Evolutionary conservation across 495 filamentous ascomycete species (phyloP).

Genomic region (Neurospora sp.): DNA sequence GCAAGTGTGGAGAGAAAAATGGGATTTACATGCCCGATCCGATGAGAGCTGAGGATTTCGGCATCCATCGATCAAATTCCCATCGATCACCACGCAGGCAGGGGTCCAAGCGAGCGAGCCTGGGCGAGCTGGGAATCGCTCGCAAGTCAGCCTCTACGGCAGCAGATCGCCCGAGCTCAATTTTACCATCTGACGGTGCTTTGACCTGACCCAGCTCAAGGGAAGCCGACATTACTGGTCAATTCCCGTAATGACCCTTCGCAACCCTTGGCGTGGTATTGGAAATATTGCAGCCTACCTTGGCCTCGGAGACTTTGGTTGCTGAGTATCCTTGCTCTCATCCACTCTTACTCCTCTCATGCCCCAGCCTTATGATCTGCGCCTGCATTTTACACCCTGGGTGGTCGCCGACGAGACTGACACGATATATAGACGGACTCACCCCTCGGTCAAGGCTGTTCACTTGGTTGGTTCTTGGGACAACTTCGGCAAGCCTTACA

Average conservation of each 20-base stretch:
- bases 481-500: slow-evolving; percentile 69
- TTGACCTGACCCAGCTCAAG: background rate
- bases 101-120: background rate
- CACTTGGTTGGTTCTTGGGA: slow-evolving; percentile 88
- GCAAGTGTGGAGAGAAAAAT: background rate
- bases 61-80: background rate
- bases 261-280: background rate
- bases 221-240: background rate
- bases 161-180: background rate
- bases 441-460: slow-evolving; percentile 57
- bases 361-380: background rate
- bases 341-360: background rate
- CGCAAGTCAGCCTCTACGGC: background rate
- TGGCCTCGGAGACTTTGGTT: background rate
- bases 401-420: background rate
- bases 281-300: background rate
- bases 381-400: background rate
- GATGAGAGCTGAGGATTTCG: background rate
- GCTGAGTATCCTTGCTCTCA: background rate
- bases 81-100: background rate
- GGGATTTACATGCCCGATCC: background rate
- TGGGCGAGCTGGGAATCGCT: background rate
- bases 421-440: slow-evolving; percentile 45
- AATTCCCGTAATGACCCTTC: background rate
- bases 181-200: background rate